Evolutionary conservation across 495 filamentous ascomycete species (phyloP).

Genomic region (Coniosporium apollinis): DNA sequence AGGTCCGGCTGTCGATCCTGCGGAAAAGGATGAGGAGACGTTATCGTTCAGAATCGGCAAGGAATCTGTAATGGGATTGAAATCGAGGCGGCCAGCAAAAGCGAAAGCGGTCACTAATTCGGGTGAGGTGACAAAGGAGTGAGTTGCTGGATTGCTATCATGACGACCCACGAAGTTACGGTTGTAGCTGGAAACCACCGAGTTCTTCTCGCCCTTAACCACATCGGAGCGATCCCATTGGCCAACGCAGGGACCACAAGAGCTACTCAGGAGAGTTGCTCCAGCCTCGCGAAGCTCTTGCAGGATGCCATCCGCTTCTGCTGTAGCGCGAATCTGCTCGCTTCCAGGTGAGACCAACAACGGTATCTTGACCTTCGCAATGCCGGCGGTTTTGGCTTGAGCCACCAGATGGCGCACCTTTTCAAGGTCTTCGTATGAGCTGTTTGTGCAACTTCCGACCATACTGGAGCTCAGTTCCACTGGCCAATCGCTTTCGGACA

Average conservation of each 20-base stretch:
- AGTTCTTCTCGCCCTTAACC: slow-evolving; percentile 93
- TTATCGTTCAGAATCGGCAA: slow-evolving; percentile 96
- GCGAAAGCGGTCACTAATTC: slow-evolving; percentile 89
- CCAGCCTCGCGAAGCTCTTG: slow-evolving; percentile 95
- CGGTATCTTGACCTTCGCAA: slow-evolving; percentile 84
- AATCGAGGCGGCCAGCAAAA: slow-evolving; percentile 78
- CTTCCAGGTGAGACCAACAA: slow-evolving; percentile 95
- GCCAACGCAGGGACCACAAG: slow-evolving; percentile 66
- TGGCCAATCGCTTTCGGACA: slow-evolving; percentile 88
- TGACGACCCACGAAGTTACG: slow-evolving; percentile 99
- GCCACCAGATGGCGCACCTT: slow-evolving; percentile 86
- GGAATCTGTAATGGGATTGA: slow-evolving; percentile 91
- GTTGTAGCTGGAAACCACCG: slow-evolving; percentile 92
- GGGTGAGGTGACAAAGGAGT: slow-evolving; percentile 97
- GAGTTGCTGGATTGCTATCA: slow-evolving; percentile 96
- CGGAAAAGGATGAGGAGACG: too few species aligned
- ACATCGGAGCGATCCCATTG: slow-evolving; percentile 39
- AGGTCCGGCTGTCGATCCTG: too few species aligned
- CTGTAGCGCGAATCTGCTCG: slow-evolving; percentile 94
- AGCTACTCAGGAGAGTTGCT: slow-evolving; percentile 89
- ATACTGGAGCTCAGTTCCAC: slow-evolving; percentile 92
- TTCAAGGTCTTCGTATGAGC: slow-evolving; percentile 98
- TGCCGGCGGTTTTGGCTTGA: slow-evolving; percentile 81
- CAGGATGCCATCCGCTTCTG: slow-evolving; percentile 86
- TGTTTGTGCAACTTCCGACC: slow-evolving; percentile 98